Evolutionary conservation across 345 rosid genomes (phyloP).

Genomic region (Eutrema japonicum): DNA sequence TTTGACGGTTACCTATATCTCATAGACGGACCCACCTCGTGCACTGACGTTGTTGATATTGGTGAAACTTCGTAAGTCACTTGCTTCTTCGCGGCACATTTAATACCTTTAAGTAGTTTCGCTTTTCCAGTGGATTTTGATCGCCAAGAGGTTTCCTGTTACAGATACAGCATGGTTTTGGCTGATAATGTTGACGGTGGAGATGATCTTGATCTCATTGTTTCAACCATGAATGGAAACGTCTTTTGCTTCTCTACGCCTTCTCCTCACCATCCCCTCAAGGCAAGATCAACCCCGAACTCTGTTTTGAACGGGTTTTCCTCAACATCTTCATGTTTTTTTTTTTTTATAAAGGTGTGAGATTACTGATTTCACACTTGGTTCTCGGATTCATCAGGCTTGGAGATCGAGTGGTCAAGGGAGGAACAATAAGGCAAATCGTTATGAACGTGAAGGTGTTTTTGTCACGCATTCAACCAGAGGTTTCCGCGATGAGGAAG

Average conservation of each 20-base stretch:
- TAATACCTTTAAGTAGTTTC: slow-evolving; percentile 8
- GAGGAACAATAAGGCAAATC: slow-evolving; percentile 80
- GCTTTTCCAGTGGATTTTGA: slow-evolving; percentile 19
- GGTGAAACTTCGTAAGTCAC: slow-evolving; percentile 96
- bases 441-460: slow-evolving; percentile 78
- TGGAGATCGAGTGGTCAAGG: slow-evolving; percentile 96
- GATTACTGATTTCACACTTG: slow-evolving; percentile 46
- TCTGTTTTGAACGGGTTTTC: slow-evolving; percentile 21
- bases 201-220: slow-evolving; percentile 97
- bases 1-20: slow-evolving; percentile 97
- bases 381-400: slow-evolving; percentile 65
- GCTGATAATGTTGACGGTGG: slow-evolving; percentile 99
- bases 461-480: slow-evolving; percentile 83
- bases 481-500: slow-evolving; percentile 98
- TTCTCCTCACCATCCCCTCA: slow-evolving; percentile 92
- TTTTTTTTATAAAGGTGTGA: slow-evolving; percentile 51
- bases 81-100: slow-evolving; percentile 21
- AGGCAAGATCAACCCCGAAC: slow-evolving; percentile 57
- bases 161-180: slow-evolving; percentile 95
- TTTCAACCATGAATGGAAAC: slow-evolving; percentile 97
- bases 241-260: slow-evolving; percentile 99
- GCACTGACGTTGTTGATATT: slow-evolving; percentile 95
- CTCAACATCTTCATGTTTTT: slow-evolving; percentile 14
- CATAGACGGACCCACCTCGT: slow-evolving; percentile 97
- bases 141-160: slow-evolving; percentile 23